These are phyloP conservation scores for Lithospermum erythrorhizon DNA, from an alignment of 257 asterid species.

Conservation along the genomic window DNA sequence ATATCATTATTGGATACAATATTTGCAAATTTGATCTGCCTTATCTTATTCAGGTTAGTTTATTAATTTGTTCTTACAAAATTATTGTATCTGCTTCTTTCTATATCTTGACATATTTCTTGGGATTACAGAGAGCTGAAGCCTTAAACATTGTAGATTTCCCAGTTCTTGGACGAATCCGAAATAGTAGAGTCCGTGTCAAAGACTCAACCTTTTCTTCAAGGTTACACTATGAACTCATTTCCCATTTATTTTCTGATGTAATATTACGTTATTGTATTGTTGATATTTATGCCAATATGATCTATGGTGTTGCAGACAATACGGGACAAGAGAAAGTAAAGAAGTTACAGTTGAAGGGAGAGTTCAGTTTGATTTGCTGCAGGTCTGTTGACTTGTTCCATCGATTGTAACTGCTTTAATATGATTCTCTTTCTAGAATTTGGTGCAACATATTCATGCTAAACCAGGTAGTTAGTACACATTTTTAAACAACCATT, in stretches of 20 bases:
- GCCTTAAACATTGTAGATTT: conserved; percentile 74
- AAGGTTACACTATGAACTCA: conserved; percentile 39
- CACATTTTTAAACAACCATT: not conserved
- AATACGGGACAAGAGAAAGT: conserved; percentile 88
- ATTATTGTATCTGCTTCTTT: conserved; percentile 3
- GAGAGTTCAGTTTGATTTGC: conserved; percentile 91
- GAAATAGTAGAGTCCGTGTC: conserved; percentile 81
- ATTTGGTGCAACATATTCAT: conserved; percentile 2
- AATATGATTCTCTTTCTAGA: not conserved
- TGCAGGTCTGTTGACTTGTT: conserved; percentile 47
- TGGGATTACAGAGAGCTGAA: conserved; percentile 71
- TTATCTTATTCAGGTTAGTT: conserved; percentile 80
- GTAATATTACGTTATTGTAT: not conserved
- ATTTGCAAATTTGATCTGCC: conserved; percentile 98
- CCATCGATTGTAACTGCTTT: not conserved
- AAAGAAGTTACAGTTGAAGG: conserved; percentile 93
- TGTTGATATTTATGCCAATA: conserved; percentile 1
- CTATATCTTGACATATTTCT: conserved; percentile 5
- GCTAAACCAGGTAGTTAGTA: not conserved
- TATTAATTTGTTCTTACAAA: conserved; percentile 8
- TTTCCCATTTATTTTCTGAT: conserved; percentile 4
- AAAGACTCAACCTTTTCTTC: conserved; percentile 87
- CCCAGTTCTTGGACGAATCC: conserved; percentile 86
- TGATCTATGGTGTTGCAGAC: conserved; percentile 49
- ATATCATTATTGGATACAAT: conserved; percentile 90